Evolutionary conservation across 176 grass and related monocot genomes (phyloP).

Genomic region (Eragrostis curvula): DNA sequence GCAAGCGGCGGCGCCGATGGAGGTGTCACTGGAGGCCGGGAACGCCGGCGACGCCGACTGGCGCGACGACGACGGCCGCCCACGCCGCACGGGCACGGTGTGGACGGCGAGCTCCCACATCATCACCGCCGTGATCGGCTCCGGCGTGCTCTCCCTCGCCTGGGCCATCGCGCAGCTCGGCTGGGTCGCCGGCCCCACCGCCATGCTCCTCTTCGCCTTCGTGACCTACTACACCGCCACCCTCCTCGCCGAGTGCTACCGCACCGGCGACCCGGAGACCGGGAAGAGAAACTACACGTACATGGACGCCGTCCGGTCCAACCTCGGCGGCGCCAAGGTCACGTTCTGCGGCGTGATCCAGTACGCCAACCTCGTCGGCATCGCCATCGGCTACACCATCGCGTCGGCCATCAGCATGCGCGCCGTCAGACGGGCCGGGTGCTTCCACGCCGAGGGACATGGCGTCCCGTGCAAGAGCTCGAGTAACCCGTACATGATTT

Average conservation of each 20-base stretch:
- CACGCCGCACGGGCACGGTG: slow-evolving; percentile 54
- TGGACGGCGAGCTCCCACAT: slow-evolving; percentile 95
- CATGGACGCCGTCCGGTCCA: slow-evolving; percentile 85
- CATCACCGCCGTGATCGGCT: slow-evolving; percentile 94
- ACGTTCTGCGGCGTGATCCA: slow-evolving; percentile 28
- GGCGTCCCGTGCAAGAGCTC: slow-evolving; percentile 31
- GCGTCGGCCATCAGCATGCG: slow-evolving; percentile 53
- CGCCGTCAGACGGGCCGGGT: slow-evolving; percentile 36
- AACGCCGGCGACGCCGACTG: slow-evolving; percentile 29
- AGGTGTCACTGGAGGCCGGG: slow-evolving; percentile 50
- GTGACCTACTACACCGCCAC: slow-evolving; percentile 93
- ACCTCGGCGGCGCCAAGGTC: slow-evolving; percentile 59
- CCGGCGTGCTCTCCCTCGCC: slow-evolving; percentile 83
- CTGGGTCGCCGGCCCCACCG: slow-evolving; percentile 77
- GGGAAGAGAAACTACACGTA: slow-evolving; percentile 96
- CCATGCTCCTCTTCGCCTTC: slow-evolving; percentile 86
- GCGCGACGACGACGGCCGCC: slow-evolving; percentile 73
- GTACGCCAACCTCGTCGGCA: slow-evolving; percentile 45
- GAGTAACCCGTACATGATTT: slow-evolving; percentile 53
- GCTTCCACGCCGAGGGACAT: slow-evolving; percentile 39
- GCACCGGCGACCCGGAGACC: slow-evolving; percentile 63
- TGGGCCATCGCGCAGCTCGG: slow-evolving; percentile 97
- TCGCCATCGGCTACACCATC: slow-evolving; percentile 57
- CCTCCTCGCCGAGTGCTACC: slow-evolving; percentile 88
- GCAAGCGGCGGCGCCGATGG: slow-evolving; percentile 34